phyloP scores from a whole-genome alignment of 164 flowering plant species.

The Brasenia schreberi region DNA sequence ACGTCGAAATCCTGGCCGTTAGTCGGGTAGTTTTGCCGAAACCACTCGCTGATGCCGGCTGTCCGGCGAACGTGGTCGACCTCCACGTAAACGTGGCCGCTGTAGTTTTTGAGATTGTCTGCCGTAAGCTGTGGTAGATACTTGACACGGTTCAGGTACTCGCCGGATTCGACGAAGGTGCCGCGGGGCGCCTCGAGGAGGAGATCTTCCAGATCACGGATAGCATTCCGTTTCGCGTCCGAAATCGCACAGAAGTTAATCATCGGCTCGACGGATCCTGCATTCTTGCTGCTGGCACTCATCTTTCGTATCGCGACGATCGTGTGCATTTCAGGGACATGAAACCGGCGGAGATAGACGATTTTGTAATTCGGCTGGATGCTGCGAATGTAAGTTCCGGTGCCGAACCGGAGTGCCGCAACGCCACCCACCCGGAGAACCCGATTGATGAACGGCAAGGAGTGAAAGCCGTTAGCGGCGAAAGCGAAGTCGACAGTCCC shows the following conservation, averaged over 20 bases:
- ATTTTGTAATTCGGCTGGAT: constrained; percentile 36
- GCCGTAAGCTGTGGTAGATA: constrained; percentile 58
- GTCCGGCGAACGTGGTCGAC: constrained; percentile 14
- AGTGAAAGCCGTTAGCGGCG: not conserved
- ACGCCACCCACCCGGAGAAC: not conserved
- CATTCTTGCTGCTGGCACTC: not conserved
- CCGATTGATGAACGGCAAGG: not conserved
- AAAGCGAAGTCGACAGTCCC: not conserved
- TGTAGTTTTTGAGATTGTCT: constrained; percentile 46
- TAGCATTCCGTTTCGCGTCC: constrained; percentile 30
- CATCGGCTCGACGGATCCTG: not conserved
- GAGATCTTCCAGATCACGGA: constrained; percentile 53
- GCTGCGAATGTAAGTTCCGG: constrained; percentile 5
- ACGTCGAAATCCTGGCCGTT: constrained; percentile 38
- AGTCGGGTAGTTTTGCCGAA: constrained; percentile 48
- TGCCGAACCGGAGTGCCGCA: not conserved
- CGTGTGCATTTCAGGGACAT: constrained; percentile 8
- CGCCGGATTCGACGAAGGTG: constrained; percentile 21
- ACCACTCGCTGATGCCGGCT: constrained; percentile 27
- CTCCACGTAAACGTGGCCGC: constrained; percentile 55
- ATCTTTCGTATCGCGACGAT: constrained; percentile 41
- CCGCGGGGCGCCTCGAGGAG: constrained; percentile 68
- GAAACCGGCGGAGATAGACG: constrained; percentile 36
- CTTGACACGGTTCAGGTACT: constrained; percentile 28
- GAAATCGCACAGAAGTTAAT: not conserved